Percentiles rank a stretch among this genome's conserved stretches.
Conservation (phyloP, 2,329 filamentous ascomycete species). For the Aspergillus ochraceoroseus region DNA sequence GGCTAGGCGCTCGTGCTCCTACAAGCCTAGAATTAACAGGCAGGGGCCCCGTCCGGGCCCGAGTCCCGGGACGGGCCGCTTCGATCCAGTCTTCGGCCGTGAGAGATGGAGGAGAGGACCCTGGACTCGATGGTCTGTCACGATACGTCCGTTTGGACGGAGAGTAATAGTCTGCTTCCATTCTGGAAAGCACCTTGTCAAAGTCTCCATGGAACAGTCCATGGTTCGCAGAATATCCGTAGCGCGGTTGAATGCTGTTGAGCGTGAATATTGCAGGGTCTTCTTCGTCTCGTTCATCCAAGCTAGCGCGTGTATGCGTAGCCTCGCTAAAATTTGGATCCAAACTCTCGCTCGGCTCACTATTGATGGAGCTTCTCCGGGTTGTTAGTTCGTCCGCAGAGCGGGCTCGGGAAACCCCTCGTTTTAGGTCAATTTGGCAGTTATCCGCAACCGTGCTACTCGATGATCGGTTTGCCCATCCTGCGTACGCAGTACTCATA, state of each 20-base stretch:
- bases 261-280: conserved; percentile 34
- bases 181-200: conserved; percentile 22
- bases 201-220: conserved; percentile 22
- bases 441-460: conserved; percentile 33
- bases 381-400: conserved; percentile 35
- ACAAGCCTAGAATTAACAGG: conserved; percentile 13
- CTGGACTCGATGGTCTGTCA: conserved; percentile 11
- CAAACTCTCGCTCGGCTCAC: conserved; percentile 29
- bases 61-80: conserved; percentile 32
- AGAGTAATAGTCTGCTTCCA: conserved; percentile 24
- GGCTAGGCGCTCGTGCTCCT: conserved; percentile 21
- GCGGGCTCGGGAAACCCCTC: conserved; percentile 27
- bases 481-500: conserved; percentile 39
- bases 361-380: conserved; percentile 30
- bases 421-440: conserved; percentile 24
- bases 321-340: conserved; percentile 33
- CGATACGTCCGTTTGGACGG: conserved; percentile 17
- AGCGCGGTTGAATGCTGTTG: conserved; percentile 24
- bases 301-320: conserved; percentile 23
- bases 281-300: conserved; percentile 22
- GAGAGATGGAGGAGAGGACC: conserved; percentile 31
- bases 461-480: conserved; percentile 32
- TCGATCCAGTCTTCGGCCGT: conserved; percentile 43
- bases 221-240: conserved; percentile 22
- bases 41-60: conserved; percentile 18